Evolutionary conservation across 495 filamentous ascomycete genomes (phyloP).

Genomic region (Trichocladium antarcticum): DNA sequence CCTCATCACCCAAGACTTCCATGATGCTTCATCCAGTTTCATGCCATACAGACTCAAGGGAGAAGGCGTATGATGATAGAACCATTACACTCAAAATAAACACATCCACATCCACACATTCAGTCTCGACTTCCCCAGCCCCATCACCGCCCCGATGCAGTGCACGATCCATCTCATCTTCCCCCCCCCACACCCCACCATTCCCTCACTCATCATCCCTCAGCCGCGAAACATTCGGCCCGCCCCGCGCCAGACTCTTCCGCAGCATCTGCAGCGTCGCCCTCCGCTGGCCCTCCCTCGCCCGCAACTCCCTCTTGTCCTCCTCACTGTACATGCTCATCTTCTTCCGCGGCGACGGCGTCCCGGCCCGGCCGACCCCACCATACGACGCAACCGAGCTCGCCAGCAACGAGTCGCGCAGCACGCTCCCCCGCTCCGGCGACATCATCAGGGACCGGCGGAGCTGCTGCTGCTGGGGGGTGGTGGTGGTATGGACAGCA

Average conservation of each 20-base stretch:
- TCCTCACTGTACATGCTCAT: conserved; percentile 40
- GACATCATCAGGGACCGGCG: no score
- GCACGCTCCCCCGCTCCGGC: conserved; percentile 32
- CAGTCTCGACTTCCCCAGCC: no score
- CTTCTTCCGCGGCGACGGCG: conserved; percentile 42
- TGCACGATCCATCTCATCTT: background rate
- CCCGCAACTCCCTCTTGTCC: conserved; percentile 40
- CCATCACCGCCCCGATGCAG: background rate
- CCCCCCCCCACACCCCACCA: background rate
- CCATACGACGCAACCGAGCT: conserved; percentile 32
- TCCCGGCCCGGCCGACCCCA: conserved; percentile 13
- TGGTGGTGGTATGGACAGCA: no score
- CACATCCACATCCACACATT: background rate
- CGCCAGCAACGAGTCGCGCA: conserved; percentile 41
- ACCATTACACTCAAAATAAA: no score
- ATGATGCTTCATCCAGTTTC: no score
- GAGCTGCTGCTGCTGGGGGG: conserved; percentile 47
- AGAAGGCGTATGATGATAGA: no score
- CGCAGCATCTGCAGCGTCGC: conserved; percentile 22
- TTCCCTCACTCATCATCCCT: conserved; percentile 23
- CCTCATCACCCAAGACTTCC: no score
- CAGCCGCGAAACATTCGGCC: conserved; percentile 28
- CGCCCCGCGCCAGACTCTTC: conserved; percentile 28
- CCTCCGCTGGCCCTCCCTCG: conserved; percentile 18
- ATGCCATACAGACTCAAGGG: no score